phyloP scores from a whole-genome alignment of 345 rosid genomes.

The Dovyalis caffra region DNA sequence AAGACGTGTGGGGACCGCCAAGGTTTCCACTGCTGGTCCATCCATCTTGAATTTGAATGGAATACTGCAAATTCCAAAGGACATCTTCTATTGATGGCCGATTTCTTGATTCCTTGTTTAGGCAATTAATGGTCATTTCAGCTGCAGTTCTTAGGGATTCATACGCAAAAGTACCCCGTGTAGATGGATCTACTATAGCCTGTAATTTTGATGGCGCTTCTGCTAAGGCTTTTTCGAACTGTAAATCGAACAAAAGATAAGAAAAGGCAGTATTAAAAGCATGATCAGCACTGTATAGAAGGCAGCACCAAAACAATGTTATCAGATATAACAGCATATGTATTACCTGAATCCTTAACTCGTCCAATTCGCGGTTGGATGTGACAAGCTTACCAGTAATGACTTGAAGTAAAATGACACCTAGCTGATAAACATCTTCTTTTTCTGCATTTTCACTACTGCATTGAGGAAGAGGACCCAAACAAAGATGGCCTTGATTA shows the following conservation, averaged over 20 bases:
- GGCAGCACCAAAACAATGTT: not conserved
- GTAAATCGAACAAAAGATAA: constrained; percentile 2
- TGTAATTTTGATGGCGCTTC: constrained; percentile 57
- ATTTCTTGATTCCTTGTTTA: constrained; percentile 48
- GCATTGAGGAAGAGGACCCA: constrained; percentile 11
- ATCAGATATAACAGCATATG: not conserved
- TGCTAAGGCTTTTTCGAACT: constrained; percentile 58
- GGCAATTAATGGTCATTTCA: constrained; percentile 73
- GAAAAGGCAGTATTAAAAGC: not conserved
- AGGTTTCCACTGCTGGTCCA: constrained; percentile 85
- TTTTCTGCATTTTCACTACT: constrained; percentile 54
- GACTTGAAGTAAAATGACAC: constrained; percentile 61
- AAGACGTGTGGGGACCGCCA: not conserved
- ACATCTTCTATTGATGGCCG: constrained; percentile 91
- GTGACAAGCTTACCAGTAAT: constrained; percentile 58
- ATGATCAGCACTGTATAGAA: not conserved
- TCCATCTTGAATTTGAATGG: constrained; percentile 88
- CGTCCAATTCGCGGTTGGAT: constrained; percentile 50
- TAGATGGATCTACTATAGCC: constrained; percentile 51
- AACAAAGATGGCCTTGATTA: not conserved
- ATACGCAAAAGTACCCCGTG: constrained; percentile 65
- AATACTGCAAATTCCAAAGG: constrained; percentile 90
- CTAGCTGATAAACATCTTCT: constrained; percentile 86
- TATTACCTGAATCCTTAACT: constrained; percentile 53
- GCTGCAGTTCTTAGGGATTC: constrained; percentile 74